phyloP scores from a whole-genome alignment of 164 flowering plant species.

The Macadamia tetraphylla region DNA sequence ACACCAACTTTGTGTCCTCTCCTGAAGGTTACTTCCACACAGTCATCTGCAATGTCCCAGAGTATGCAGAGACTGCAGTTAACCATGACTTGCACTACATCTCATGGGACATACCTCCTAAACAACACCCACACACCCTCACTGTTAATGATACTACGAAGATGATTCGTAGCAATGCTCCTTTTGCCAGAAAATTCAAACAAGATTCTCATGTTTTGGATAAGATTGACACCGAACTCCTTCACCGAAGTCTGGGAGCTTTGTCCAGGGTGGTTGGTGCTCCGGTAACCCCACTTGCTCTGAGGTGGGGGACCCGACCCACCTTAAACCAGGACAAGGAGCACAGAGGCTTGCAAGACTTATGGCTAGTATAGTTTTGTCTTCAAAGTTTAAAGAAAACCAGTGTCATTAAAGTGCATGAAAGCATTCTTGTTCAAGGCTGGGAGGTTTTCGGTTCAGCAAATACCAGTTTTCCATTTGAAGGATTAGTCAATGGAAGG shows the following conservation, averaged over 20 bases:
- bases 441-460: too few relatives aligned
- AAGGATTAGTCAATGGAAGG: too few relatives aligned
- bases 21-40: too few relatives aligned
- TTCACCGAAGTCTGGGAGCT: conserved; percentile 19
- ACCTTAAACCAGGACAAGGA: conserved; percentile 24
- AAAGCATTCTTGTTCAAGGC: too few relatives aligned
- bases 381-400: conserved; percentile 4
- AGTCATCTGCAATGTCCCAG: too few relatives aligned
- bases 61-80: too few relatives aligned
- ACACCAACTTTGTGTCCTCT: conserved; percentile 36
- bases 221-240: conserved; percentile 17
- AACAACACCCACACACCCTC: conserved; percentile 24
- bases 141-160: conserved; percentile 13
- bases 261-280: conserved; percentile 28
- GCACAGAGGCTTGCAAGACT: conserved; percentile 18
- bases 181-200: conserved; percentile 24
- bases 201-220: conserved; percentile 18
- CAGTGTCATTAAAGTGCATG: conserved; percentile 6
- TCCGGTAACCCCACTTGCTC: conserved; percentile 19
- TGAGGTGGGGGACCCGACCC: conserved; percentile 16
- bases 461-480: too few relatives aligned
- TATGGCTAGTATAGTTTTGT: conserved; percentile 1
- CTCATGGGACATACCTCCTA: conserved; percentile 5
- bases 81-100: too few relatives aligned
- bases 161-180: conserved; percentile 21